phyloP scores from a whole-genome alignment of 192 early-diverging fungal genomes.

The Coemansia pectinata region DNA sequence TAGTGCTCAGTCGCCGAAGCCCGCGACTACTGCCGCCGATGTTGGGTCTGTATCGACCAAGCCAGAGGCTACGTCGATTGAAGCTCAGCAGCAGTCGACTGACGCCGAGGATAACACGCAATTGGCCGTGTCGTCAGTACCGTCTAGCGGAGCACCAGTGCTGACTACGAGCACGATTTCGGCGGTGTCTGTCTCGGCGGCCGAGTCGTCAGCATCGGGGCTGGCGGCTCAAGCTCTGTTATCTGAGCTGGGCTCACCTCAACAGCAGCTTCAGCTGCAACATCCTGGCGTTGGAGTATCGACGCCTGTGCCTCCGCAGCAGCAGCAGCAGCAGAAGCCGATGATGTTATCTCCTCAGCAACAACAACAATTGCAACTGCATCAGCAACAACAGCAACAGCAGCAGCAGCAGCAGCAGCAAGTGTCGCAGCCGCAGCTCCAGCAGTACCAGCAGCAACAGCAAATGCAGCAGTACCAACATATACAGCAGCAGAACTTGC shows the following conservation, averaged over 20 bases:
- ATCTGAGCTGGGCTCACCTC: conserved; percentile 3
- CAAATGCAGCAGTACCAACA: conserved; percentile 18
- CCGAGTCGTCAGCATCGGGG: conserved; percentile 14
- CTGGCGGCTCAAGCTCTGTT: conserved; percentile 10
- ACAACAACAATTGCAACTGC: conserved; percentile 4
- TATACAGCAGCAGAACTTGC: conserved; percentile 26
- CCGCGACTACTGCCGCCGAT: background rate
- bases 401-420: conserved; percentile 11
- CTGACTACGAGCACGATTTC: background rate
- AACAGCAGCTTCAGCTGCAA: conserved; percentile 2
- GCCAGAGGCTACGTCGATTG: background rate
- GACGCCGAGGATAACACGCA: background rate
- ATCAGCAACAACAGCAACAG: conserved; percentile 4
- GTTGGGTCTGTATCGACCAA: background rate
- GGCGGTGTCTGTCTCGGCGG: background rate
- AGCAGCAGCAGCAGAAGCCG: conserved; percentile 1
- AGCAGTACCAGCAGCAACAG: conserved; percentile 5
- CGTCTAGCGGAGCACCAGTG: background rate
- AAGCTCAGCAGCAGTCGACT: too few relatives aligned
- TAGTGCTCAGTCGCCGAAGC: background rate
- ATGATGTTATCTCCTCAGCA: conserved; percentile 11
- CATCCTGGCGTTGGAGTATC: background rate
- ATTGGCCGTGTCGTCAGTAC: background rate
- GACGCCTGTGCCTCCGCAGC: background rate
- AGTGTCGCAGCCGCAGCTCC: too few relatives aligned